phyloP scores from a whole-genome alignment of 352 stramenopile species.

The Phytophthora boehmeriae region DNA sequence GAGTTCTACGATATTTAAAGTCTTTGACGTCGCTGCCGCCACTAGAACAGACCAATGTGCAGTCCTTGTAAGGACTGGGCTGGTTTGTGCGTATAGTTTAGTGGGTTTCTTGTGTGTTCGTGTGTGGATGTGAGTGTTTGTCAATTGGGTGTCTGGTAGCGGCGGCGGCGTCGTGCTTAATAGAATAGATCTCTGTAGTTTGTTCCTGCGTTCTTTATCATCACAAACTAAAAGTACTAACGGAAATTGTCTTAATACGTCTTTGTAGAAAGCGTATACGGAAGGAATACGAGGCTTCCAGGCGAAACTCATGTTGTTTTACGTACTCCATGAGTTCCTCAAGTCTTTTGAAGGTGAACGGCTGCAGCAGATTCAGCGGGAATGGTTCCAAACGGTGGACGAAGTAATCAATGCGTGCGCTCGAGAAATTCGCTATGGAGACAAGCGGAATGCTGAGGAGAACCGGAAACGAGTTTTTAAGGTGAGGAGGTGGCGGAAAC shows the following conservation, averaged over 20 bases:
- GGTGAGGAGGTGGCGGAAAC: slow-evolving; percentile 24
- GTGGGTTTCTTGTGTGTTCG: neutral
- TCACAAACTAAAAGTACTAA: slow-evolving; percentile 25
- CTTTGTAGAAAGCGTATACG: slow-evolving; percentile 57
- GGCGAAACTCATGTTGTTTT: slow-evolving; percentile 87
- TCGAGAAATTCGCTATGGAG: slow-evolving; percentile 66
- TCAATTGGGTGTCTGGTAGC: slow-evolving; percentile 6
- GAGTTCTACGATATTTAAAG: slow-evolving; percentile 16
- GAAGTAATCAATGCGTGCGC: slow-evolving; percentile 76
- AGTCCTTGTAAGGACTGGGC: neutral
- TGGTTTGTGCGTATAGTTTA: slow-evolving; percentile 1
- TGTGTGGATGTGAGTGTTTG: neutral
- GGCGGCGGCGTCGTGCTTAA: slow-evolving; percentile 29
- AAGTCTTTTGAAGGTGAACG: slow-evolving; percentile 76
- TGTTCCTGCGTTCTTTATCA: slow-evolving; percentile 4
- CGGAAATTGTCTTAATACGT: slow-evolving; percentile 10
- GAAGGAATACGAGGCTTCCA: slow-evolving; percentile 72
- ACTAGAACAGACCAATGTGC: slow-evolving; percentile 11
- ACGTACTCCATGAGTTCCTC: slow-evolving; percentile 88
- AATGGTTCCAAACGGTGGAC: slow-evolving; percentile 85
- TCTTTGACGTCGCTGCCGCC: slow-evolving; percentile 8
- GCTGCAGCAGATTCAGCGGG: slow-evolving; percentile 61
- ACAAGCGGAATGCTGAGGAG: slow-evolving; percentile 70
- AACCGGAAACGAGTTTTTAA: slow-evolving; percentile 82
- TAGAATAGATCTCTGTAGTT: slow-evolving; percentile 34